These are phyloP conservation scores for Penicillium glabrum DNA, from an alignment of 2,329 filamentous ascomycete species.

Conservation along the genomic window DNA sequence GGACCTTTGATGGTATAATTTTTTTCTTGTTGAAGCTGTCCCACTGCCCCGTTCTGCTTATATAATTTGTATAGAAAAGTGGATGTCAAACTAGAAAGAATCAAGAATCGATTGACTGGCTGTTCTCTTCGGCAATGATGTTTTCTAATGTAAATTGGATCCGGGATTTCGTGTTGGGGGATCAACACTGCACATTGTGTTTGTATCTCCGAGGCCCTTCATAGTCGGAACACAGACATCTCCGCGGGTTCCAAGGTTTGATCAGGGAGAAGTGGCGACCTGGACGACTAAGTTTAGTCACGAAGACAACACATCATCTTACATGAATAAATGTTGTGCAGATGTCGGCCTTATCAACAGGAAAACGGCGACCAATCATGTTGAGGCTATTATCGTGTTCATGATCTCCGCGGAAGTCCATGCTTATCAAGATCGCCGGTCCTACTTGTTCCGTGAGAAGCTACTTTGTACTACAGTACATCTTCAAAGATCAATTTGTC, in stretches of 20 bases:
- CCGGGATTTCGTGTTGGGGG: not conserved
- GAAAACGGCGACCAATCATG: slow-evolving; percentile 9
- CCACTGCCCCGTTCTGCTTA: slow-evolving; percentile 1
- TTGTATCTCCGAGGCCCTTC: not conserved
- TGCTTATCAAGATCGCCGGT: slow-evolving; percentile 8
- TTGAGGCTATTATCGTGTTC: not conserved
- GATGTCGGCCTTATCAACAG: not conserved
- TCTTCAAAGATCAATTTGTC: not conserved
- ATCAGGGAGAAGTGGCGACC: not conserved
- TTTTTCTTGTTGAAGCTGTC: not conserved
- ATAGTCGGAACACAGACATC: not conserved
- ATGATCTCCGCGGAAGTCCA: slow-evolving; percentile 20
- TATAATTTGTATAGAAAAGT: slow-evolving; percentile 1
- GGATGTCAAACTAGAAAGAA: not conserved
- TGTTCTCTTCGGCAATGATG: not conserved
- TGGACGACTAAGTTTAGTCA: not conserved
- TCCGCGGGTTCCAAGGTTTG: not conserved
- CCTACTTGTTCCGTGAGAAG: slow-evolving; percentile 10
- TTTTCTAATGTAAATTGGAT: not conserved
- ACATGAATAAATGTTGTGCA: not conserved
- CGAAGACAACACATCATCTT: not conserved
- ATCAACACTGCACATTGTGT: not conserved
- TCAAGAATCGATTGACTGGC: not conserved
- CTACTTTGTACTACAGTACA: not conserved
- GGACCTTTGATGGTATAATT: not conserved